These are phyloP conservation scores for Citrus cavaleriei DNA, from an alignment of 345 rosid species.

Conservation along the genomic window DNA sequence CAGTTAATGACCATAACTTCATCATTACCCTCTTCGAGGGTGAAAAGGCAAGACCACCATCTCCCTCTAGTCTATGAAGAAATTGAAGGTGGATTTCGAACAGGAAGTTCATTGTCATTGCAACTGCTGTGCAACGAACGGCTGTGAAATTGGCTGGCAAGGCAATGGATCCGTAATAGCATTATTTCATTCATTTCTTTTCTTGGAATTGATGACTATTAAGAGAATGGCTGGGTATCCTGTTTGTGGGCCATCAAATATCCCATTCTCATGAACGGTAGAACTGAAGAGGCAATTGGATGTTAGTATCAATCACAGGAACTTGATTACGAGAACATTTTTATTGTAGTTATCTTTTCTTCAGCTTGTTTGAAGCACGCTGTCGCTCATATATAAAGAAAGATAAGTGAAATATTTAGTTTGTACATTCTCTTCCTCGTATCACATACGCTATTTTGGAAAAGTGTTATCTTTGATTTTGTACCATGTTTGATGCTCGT, in stretches of 20 bases:
- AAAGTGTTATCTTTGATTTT: too few species aligned
- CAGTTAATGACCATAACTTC: slow-evolving; percentile 38
- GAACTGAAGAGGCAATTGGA: not conserved
- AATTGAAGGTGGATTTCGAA: slow-evolving; percentile 23
- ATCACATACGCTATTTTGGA: not conserved
- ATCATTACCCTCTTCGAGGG: slow-evolving; percentile 30
- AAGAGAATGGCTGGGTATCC: not conserved
- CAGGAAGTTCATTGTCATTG: slow-evolving; percentile 44
- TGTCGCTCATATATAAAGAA: not conserved
- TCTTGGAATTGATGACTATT: not conserved
- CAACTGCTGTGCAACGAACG: slow-evolving; percentile 60
- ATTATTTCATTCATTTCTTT: slow-evolving; percentile 20
- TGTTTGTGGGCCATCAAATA: not conserved
- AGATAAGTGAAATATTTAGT: not conserved
- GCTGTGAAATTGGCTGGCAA: slow-evolving; percentile 19
- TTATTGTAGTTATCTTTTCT: not conserved
- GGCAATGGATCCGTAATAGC: not conserved
- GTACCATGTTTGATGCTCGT: not conserved
- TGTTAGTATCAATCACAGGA: not conserved
- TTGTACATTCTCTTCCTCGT: not conserved
- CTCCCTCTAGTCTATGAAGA: slow-evolving; percentile 42
- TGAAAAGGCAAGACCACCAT: slow-evolving; percentile 50
- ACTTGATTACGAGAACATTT: not conserved
- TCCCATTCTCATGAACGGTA: not conserved
- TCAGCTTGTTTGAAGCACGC: not conserved